Base-by-base conservation (phyloP, 139 green algal genomes). In the Tetradesmus lagerheimii region DNA sequence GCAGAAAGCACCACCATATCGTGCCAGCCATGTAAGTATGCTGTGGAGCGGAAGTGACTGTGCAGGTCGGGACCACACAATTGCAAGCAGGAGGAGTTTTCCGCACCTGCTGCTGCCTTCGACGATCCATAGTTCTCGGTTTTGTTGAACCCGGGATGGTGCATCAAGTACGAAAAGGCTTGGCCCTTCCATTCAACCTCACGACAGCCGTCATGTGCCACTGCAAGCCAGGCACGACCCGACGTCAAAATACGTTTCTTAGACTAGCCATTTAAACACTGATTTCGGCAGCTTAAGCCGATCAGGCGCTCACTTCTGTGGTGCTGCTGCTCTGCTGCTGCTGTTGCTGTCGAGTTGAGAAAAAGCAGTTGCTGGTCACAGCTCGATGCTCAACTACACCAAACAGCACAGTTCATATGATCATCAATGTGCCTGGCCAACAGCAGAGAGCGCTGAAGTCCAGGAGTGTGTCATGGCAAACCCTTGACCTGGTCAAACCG, bases 81-180 rank as follows among this genome's bases (percentile, higher is more conserved):
- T 38, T 14, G 67, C 25, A 4, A 71, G 25, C 57, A 71, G 57
- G 23, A 71, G 23, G 57, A n/a, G 20, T 71, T n/a, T n/a, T 31
- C 8, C 57, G 57, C 57, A 71, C 57, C 67, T 39, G 67, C 45
- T 86, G 43, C 53, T 57, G 53, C 53, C 57, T 78, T 79, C 5
- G 38, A 31, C 1, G 79, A 85, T 20, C 93, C 93, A 64, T 97
- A 97, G 88, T 92, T 97, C 53, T 97, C 94, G 0, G 91, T 93
- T 43, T 90, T 82, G 12, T 90, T 75, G 67, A 91, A 93, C 1
- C 9, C 83, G 64, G 92, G 93, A 47, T 96, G 91, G 67, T 97
- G 94, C 91, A 96, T 91, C 64, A 98, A 89, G 87, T 97, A 96
- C 0, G 95, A 78, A 62, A 98, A 98, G 3, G 95, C 94, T 35